These are phyloP conservation scores for Backusella parvicylindrica DNA, from an alignment of 192 early-diverging fungal genomes.

Conservation along the genomic window DNA sequence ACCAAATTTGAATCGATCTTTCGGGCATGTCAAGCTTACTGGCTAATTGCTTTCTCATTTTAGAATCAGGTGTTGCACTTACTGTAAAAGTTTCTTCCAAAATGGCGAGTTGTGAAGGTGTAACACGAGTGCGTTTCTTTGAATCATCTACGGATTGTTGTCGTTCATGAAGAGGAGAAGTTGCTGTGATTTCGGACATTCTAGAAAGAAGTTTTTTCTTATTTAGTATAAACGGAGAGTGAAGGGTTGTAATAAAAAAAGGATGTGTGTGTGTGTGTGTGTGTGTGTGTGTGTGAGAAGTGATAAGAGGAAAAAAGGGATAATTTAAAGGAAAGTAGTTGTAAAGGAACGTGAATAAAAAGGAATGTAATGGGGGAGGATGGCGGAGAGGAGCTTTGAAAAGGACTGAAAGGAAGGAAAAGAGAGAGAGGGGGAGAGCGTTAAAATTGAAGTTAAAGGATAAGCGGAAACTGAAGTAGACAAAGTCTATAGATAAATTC, in stretches of 20 bases:
- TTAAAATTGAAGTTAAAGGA: not conserved
- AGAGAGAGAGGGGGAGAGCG: not conserved
- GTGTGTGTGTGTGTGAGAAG: not conserved
- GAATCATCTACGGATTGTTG: conserved; percentile 9
- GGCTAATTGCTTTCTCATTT: conserved; percentile 63
- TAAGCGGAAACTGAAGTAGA: not conserved
- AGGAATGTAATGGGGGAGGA: not conserved
- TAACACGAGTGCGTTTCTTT: conserved; percentile 64
- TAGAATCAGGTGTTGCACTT: conserved; percentile 61
- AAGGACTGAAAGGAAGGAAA: conserved; percentile 2
- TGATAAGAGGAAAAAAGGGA: not conserved
- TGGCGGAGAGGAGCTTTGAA: not conserved
- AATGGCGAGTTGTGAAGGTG: conserved; percentile 55
- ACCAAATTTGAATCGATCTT: conserved; percentile 81
- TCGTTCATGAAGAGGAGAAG: not conserved
- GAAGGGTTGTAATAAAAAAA: not conserved
- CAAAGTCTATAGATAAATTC: not conserved
- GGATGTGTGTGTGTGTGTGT: not conserved
- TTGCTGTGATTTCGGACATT: not conserved
- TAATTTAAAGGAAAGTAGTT: not conserved
- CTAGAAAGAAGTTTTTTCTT: not conserved
- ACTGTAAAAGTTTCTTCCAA: conserved; percentile 64
- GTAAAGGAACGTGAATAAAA: not conserved
- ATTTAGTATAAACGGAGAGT: not conserved
- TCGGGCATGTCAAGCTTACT: conserved; percentile 64